Base-by-base conservation (phyloP, 1,284 basidiomycete genomes). In the Megacollybia platyphylla region DNA sequence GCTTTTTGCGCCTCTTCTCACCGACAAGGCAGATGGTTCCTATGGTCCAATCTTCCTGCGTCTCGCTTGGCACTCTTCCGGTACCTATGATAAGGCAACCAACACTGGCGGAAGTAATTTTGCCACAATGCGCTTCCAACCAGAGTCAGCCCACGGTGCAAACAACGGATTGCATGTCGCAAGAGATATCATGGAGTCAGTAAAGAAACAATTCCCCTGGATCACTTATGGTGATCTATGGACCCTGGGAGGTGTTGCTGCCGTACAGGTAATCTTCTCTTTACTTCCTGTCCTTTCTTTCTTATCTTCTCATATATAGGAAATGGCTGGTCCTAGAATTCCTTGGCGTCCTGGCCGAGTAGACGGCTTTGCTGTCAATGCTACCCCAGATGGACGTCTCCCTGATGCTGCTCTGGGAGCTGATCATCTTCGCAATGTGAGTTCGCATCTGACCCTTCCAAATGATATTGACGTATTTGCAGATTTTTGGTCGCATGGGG, bases 401-500 rank as follows among this genome's bases (percentile, higher is more conserved):
- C 94, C 94, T 17, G 94, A 97, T 59, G 94, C 83, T 31, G 57
- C 78, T 20, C 82, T 88, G 61, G 92, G 87, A 39, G 64, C 78
- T 44, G 79, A 89, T 58, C 94, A 98, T 61, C 65, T 97, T 47
- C 77, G 94, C 45, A 68, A 71, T 51, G 79, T 82, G 50, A 57
- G 74, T 18, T 7, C 15, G 29, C 47, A 3, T 46, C 11, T 43
- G 24, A 36, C 27, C 26, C 31, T 39, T 45, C 31, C 24, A 18
- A 5, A 5, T 44, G 15, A 42, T 27, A n/a, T 36, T 26, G 11
- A 36, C 26, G 15, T 32, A 38, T 29, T 28, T 24, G 20, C 52
- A 84, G 74, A 87, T 96, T 60, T 94, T 94, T 67, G 80, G 87
- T 65, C 86, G 90, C 52, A 91, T 92, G 88, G 89, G 88, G 65